Base-by-base conservation (phyloP, 306 rosid species). In the Cicer yamashitae region DNA sequence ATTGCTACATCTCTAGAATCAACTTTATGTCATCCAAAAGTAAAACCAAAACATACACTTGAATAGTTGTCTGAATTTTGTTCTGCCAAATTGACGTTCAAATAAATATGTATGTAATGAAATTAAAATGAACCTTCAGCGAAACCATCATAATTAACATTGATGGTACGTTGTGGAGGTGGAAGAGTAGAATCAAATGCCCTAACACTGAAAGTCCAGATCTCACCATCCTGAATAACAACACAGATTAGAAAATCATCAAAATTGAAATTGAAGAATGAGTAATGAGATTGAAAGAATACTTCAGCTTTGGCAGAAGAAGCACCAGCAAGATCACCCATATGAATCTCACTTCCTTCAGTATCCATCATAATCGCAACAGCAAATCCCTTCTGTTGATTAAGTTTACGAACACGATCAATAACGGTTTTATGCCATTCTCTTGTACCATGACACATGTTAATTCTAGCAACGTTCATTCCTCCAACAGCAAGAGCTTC, bases 291-390 rank as follows among this genome's bases (percentile, higher is more conserved):
- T 34, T 48, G 5, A 10, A 18, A 2, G 8, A 1, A 8, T 30
- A 92, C 98, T 86, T 96, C 99, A 11, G 99, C 97, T 86, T 90
- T 96, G 77, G 81, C 96, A 1, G 99, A 96, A 38, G 99, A 82
- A 70, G 97, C 84, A 20, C 98, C 99, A 37, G 96, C 97, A 59
- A 96, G 85, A 75, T 96, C 99, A 10, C 99, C 99, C 99, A 96
- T 96, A 61, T 96, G 99, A 83, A 96, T 96, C 86, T 96, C 99
- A 74, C 99, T 96, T 11, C 99, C 99, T 76, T 96, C 98, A 0
- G 99, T 96, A 46, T 96, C 99, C 99, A 96, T 96, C 99, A 96
- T 90, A 14, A 96, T 83, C 2, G 99, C 99, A 10, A 96, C 99
- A 7, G 99, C 99, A 30, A 84, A 96, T 0, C 99, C 99, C 57